Evolutionary conservation across 2,329 filamentous ascomycete species (phyloP), one percentile per base, ranked within the genome.

Genomic region (Colletotrichum phormii): DNA sequence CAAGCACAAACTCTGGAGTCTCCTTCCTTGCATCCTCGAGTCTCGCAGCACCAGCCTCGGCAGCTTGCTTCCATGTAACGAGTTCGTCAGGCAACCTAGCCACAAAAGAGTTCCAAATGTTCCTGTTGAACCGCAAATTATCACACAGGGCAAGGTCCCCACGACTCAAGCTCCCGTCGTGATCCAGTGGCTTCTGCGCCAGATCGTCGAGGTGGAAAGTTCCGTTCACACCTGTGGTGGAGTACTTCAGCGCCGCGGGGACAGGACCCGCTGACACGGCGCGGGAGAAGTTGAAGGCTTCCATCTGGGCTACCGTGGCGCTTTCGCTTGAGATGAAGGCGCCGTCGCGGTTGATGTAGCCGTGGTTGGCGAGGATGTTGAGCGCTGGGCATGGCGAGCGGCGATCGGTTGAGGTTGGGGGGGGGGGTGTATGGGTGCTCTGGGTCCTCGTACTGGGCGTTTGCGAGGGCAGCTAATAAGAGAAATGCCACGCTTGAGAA

Each of bases 201-300:
- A 68, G 65, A n/a, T 68, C 65, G 58, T 68, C 65, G 26, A 68
- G 65, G 26, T 68, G 65, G 49, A 49, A 49, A 22, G 65, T 62
- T 5, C 58, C 65, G 46, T 67, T 24, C 8, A 62, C 65, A 13
- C 65, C 65, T 11, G 65, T 67, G 24, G 65, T 63, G 33, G 58
- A 24, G 33, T 68, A 57, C 24, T 46, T 49, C 5, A 68, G 58
- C 2, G 49, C 65, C 11, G 58, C 65, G 13, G 65, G 58, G 6
- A 68, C 49, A 5, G 65, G 65, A 11, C 49, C 58, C 3, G 58
- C 65, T 4, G 65, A 58, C 7, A 68, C 65, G 2, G 46, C 18
- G 11, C 58, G 58, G 2, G 65, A 68, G 24, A 68, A 68, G 58
- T 63, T 68, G 35, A 63, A 68, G 33, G 58, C 58, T 26, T 46